These are phyloP conservation scores for Debaryomyces udenii DNA, from an alignment of 1,139 yeast genomes.

Conservation along the genomic window DNA sequence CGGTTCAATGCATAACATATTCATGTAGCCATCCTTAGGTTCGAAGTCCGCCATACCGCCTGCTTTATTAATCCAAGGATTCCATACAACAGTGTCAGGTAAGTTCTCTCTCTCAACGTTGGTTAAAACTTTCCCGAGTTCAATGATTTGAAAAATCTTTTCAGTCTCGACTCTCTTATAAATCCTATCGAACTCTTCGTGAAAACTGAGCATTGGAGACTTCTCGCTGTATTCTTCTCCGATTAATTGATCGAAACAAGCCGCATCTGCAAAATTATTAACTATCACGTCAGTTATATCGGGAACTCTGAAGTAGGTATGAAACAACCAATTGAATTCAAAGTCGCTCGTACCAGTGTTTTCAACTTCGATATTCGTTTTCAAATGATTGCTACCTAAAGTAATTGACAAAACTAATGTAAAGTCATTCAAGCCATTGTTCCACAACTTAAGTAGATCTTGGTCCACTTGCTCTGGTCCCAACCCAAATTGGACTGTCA, in stretches of 20 bases:
- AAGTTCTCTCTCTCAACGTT: slow-evolving; percentile 66
- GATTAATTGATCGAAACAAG: slow-evolving; percentile 74
- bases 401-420: slow-evolving; percentile 73
- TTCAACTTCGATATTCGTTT: slow-evolving; percentile 71
- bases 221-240: slow-evolving; percentile 66
- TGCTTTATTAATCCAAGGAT: slow-evolving; percentile 89
- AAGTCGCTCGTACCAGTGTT: slow-evolving; percentile 66
- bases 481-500: slow-evolving; percentile 85
- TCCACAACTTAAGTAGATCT: slow-evolving; percentile 61
- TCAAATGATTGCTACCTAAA: slow-evolving; percentile 54
- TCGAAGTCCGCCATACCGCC: slow-evolving; percentile 81
- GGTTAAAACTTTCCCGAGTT: slow-evolving; percentile 68
- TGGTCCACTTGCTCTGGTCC: slow-evolving; percentile 78
- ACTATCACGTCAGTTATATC: slow-evolving; percentile 80
- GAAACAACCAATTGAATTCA: slow-evolving; percentile 94
- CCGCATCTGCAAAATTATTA: slow-evolving; percentile 71
- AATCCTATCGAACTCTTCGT: slow-evolving; percentile 82
- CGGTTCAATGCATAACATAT: slow-evolving; percentile 94
- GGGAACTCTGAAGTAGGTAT: slow-evolving; percentile 77
- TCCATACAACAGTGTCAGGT: slow-evolving; percentile 95
- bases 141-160: slow-evolving; percentile 65
- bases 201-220: slow-evolving; percentile 71
- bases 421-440: slow-evolving; percentile 62
- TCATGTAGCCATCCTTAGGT: slow-evolving; percentile 80
- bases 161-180: slow-evolving; percentile 62